A percentile compares a stretch with the other conserved stretches of the same genome.
These are phyloP conservation scores for Geoglossum cookeanum DNA, from an alignment of 2,329 filamentous ascomycete genomes.

Conservation along the genomic window DNA sequence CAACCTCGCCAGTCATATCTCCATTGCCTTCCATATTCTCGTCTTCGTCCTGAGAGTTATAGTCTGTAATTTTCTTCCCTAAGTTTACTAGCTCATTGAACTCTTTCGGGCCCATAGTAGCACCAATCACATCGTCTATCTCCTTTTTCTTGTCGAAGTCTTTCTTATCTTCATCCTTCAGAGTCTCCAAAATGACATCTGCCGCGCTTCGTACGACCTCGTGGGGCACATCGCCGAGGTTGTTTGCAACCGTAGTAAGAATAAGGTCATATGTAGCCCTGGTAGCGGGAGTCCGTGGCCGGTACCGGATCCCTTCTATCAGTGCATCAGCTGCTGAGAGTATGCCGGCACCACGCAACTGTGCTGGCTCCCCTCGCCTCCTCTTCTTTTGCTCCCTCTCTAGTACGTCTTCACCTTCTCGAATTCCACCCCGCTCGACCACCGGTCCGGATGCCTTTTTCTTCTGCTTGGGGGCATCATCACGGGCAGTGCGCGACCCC, in stretches of 20 bases:
- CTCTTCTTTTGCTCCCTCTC: conserved; percentile 72
- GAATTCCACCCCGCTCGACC: conserved; percentile 54
- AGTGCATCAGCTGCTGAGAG: conserved; percentile 68
- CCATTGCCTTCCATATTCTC: conserved; percentile 58
- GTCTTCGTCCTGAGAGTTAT: conserved; percentile 89
- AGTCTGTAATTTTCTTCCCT: conserved; percentile 97
- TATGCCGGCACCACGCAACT: conserved; percentile 54
- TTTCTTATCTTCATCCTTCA: conserved; percentile 91
- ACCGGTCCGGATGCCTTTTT: conserved; percentile 46
- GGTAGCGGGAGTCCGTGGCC: conserved; percentile 78
- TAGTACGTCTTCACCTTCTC: conserved; percentile 68
- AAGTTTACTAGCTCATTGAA: conserved; percentile 95
- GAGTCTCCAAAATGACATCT: conserved; percentile 71
- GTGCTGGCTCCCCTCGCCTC: conserved; percentile 53
- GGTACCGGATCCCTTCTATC: conserved; percentile 81
- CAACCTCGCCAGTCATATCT: conserved; percentile 43
- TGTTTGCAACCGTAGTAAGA: conserved; percentile 70
- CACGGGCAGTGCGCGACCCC: conserved; percentile 67
- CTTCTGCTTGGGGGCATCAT: conserved; percentile 63
- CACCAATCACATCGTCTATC: conserved; percentile 82
- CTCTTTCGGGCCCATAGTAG: conserved; percentile 63
- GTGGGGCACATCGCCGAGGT: conserved; percentile 80
- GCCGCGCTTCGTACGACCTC: conserved; percentile 86
- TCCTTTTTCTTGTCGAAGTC: conserved; percentile 98
- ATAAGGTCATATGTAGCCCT: conserved; percentile 89